A percentile compares a stretch with the other conserved stretches of the same genome.
phyloP scores from a whole-genome alignment of 176 grass and related monocot species.

The Oryza meridionalis region DNA sequence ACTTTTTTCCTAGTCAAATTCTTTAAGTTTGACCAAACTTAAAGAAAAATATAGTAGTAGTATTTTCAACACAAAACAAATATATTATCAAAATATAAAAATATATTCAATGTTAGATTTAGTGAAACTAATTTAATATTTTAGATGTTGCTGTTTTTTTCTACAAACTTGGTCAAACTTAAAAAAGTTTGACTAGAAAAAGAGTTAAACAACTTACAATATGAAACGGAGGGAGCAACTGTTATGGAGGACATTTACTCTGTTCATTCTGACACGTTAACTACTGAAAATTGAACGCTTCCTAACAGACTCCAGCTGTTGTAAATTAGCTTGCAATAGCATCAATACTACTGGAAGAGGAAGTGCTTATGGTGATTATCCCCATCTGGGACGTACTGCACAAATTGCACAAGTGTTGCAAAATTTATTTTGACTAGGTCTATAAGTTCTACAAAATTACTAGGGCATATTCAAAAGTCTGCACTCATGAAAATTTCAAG shows the following conservation, averaged over 20 bases:
- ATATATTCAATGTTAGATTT: too few species aligned
- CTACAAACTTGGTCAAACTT: too few species aligned
- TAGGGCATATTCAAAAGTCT: neutral
- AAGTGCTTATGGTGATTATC: slow-evolving; percentile 4
- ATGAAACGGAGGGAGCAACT: too few species aligned
- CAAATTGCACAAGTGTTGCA: neutral
- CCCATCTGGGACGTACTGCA: neutral
- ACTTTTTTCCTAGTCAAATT: too few species aligned
- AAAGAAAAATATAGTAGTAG: too few species aligned
- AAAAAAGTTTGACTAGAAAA: too few species aligned
- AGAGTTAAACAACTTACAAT: too few species aligned
- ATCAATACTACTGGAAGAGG: neutral
- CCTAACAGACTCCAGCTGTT: neutral
- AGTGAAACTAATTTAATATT: too few species aligned
- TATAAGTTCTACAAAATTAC: neutral
- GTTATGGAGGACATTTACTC: neutral
- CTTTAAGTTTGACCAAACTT: too few species aligned
- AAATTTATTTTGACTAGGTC: neutral
- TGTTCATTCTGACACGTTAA: neutral
- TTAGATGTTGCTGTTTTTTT: too few species aligned
- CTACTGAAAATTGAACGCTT: neutral
- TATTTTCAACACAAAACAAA: too few species aligned
- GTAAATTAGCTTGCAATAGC: slow-evolving; percentile 7
- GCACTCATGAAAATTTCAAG: neutral
- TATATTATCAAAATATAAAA: too few species aligned